These are phyloP conservation scores for Syzygium malaccense DNA, from an alignment of 441 rosid species.

Conservation along the genomic window DNA sequence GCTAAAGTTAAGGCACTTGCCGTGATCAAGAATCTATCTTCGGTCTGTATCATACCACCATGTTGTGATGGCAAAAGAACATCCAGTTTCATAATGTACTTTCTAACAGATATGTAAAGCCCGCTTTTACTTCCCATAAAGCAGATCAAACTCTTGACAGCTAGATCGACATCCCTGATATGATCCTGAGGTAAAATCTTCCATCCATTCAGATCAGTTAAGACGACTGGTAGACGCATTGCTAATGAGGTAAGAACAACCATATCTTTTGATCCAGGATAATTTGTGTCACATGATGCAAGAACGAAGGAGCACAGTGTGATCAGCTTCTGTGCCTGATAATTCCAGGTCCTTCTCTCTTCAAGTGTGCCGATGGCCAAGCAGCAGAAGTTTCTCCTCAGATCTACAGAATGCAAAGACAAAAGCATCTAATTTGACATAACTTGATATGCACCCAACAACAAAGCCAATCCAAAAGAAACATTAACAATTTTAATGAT, in stretches of 20 bases:
- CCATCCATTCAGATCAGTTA: slow-evolving; percentile 83
- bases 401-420: slow-evolving; percentile 38
- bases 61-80: slow-evolving; percentile 13
- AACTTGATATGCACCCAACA: background rate
- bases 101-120: slow-evolving; percentile 57
- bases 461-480: background rate
- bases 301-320: slow-evolving; percentile 64
- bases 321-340: slow-evolving; percentile 63
- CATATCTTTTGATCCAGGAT: slow-evolving; percentile 31
- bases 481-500: background rate
- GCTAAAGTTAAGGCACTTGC: slow-evolving; percentile 84
- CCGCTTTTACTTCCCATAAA: slow-evolving; percentile 74
- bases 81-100: slow-evolving; percentile 52
- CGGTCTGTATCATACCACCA: slow-evolving; percentile 31
- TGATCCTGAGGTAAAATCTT: slow-evolving; percentile 30
- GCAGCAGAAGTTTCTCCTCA: slow-evolving; percentile 60
- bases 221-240: slow-evolving; percentile 58
- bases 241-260: slow-evolving; percentile 50
- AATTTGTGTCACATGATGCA: slow-evolving; percentile 38
- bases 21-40: slow-evolving; percentile 69
- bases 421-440: slow-evolving; percentile 4
- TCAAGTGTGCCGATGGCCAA: slow-evolving; percentile 48
- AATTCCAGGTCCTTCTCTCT: slow-evolving; percentile 68
- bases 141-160: slow-evolving; percentile 47
- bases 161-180: slow-evolving; percentile 42